A percentile compares a stretch with the other conserved stretches of the same genome.
Conservation (phyloP, 352 stramenopile species). For the Globisporangium takayamanum region DNA sequence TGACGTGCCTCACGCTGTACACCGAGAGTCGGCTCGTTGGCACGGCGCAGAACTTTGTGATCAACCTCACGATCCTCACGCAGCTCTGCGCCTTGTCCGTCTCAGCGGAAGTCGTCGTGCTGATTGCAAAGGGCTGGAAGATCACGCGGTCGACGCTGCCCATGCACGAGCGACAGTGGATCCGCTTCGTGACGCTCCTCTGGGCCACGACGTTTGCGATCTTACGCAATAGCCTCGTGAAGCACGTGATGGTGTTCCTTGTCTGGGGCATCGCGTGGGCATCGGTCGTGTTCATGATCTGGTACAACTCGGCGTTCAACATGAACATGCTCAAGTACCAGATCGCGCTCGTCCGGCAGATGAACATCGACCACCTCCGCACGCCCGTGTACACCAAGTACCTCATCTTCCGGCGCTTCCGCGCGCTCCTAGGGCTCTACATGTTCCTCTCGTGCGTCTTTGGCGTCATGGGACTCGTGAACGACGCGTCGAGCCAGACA, state of each 20-base stretch:
- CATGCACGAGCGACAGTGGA: slow-evolving; percentile 41
- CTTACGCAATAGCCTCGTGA: slow-evolving; percentile 30
- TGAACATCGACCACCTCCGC: slow-evolving; percentile 31
- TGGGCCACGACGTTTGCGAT: slow-evolving; percentile 42
- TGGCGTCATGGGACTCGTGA: slow-evolving; percentile 33
- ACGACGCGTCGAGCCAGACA: slow-evolving; percentile 23
- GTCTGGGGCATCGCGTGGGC: slow-evolving; percentile 52
- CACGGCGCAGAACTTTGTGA: slow-evolving; percentile 27
- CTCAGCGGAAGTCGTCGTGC: slow-evolving; percentile 38
- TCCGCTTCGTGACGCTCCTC: slow-evolving; percentile 43
- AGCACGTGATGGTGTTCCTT: slow-evolving; percentile 38
- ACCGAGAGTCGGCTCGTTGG: slow-evolving; percentile 24
- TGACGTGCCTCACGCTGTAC: slow-evolving; percentile 28
- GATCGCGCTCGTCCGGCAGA: slow-evolving; percentile 50
- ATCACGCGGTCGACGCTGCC: slow-evolving; percentile 47
- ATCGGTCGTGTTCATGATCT: slow-evolving; percentile 55
- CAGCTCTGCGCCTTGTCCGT: slow-evolving; percentile 40
- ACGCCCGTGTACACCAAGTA: slow-evolving; percentile 66
- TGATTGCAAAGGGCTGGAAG: slow-evolving; percentile 67
- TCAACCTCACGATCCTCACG: slow-evolving; percentile 30
- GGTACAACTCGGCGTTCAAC: slow-evolving; percentile 67
- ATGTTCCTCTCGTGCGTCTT: slow-evolving; percentile 46
- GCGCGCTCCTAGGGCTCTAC: slow-evolving; percentile 38
- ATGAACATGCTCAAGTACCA: slow-evolving; percentile 68
- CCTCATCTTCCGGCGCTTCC: slow-evolving; percentile 53